These are phyloP conservation scores for Claviceps capensis DNA, from an alignment of 2,329 filamentous ascomycete species.

Conservation along the genomic window DNA sequence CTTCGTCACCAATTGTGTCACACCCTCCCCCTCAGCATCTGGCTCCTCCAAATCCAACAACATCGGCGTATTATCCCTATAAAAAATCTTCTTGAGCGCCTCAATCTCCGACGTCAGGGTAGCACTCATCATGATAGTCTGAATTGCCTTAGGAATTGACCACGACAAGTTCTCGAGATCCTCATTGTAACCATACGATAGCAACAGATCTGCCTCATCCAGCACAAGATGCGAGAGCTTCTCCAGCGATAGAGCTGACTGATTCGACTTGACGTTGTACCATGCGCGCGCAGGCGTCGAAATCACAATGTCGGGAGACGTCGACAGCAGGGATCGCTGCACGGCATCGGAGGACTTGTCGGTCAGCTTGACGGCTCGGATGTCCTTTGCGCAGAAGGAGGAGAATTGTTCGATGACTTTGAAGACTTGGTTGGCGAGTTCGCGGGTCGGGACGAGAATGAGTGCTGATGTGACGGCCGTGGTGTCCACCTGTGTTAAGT, in stretches of 20 bases:
- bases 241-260: conserved; percentile 49
- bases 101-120: conserved; percentile 83
- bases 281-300: conserved; percentile 80
- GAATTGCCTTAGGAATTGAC: conserved; percentile 68
- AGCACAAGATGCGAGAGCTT: conserved; percentile 68
- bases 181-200: conserved; percentile 89
- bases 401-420: conserved; percentile 66
- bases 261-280: conserved; percentile 58
- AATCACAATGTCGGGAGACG: conserved; percentile 77
- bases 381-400: conserved; percentile 70
- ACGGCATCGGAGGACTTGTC: conserved; percentile 84
- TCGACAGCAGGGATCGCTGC: conserved; percentile 72
- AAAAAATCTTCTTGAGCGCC: conserved; percentile 72
- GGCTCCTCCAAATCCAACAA: conserved; percentile 72
- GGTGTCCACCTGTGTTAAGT: conserved; percentile 28
- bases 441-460: conserved; percentile 85
- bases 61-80: conserved; percentile 51
- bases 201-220: conserved; percentile 85
- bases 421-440: conserved; percentile 83
- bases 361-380: conserved; percentile 73
- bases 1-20: conserved; percentile 81
- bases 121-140: conserved; percentile 88
- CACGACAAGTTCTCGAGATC: conserved; percentile 71
- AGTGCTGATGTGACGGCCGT: conserved; percentile 54
- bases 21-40: conserved; percentile 59